phyloP scores from a whole-genome alignment of 192 early-diverging fungal genomes.

The Podila epicladia region DNA sequence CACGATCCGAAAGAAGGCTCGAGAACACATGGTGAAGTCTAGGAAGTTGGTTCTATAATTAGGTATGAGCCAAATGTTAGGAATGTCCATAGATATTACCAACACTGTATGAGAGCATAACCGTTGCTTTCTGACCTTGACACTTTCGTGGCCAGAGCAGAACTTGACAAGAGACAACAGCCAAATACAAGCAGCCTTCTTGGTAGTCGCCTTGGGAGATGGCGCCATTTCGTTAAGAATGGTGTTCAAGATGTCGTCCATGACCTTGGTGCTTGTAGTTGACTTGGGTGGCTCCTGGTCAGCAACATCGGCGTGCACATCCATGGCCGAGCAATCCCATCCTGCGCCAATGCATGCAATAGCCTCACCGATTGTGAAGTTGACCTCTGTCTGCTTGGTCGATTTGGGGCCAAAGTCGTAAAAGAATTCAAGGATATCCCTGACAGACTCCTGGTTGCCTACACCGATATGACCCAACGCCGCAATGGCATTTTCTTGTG shows the following conservation, averaged over 20 bases:
- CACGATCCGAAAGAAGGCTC: constrained; percentile 79
- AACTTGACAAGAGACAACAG: constrained; percentile 82
- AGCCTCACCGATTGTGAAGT: constrained; percentile 89
- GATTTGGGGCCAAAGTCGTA: constrained; percentile 64
- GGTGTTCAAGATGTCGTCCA: constrained; percentile 59
- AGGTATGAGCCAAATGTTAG: neutral
- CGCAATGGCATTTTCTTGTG: constrained; percentile 77
- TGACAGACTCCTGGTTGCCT: constrained; percentile 45
- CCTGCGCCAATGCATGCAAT: constrained; percentile 69
- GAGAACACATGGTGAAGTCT: constrained; percentile 83
- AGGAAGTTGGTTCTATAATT: constrained; percentile 57
- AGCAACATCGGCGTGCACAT: constrained; percentile 76
- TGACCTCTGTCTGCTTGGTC: constrained; percentile 84
- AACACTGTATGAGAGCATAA: too few relatives aligned
- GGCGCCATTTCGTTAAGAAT: constrained; percentile 65
- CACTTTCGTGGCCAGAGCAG: constrained; percentile 58
- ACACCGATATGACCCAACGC: constrained; percentile 75
- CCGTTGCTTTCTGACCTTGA: constrained; percentile 48
- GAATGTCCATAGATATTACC: neutral
- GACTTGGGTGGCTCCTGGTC: constrained; percentile 44
- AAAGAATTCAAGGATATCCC: constrained; percentile 55
- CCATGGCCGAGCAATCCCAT: constrained; percentile 74
- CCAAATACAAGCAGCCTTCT: constrained; percentile 83
- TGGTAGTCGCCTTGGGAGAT: constrained; percentile 59
- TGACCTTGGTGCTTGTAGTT: constrained; percentile 26